Evolutionary conservation across 371 early-diverging fungal species (phyloP), one percentile per base, ranked within the genome.

Genomic region (Lichtheimia ramosa): DNA sequence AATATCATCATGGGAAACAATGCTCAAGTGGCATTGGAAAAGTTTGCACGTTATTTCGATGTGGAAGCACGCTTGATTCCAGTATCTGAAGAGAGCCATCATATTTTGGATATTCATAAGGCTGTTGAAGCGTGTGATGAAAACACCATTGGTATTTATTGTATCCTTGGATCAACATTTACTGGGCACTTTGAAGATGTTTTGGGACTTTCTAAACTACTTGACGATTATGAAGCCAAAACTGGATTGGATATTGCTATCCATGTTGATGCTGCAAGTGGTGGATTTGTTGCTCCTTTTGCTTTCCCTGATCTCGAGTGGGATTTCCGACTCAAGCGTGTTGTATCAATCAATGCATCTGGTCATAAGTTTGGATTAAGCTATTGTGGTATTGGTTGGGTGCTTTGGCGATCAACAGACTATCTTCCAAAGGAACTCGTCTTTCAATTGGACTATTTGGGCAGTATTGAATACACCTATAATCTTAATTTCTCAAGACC

Each of bases 101-200:
- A 74, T 60, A 74, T 74, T 39, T 59, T 85, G 18, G 82, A 84
- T 64, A 59, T 64, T 39, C 40, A 79, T 16, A 74, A 82, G 57
- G 87, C 87, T 23, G 58, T 79, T 12, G 73, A 77, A 27, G 66
- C 79, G 39, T 69, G 81, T 43, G 88, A 90, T 69, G 91, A 88
- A 60, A 90, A 90, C 71, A 90, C 91, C 14, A 86, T 90, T 42
- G 91, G 89, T 50, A 66, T 88, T 49, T 78, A 70, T 63, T 67
- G 80, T 43, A 89, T 82, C 40, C 75, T 91, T 21, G 65, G 91
- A 16, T 83, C 83, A 46, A 89, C 90, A 21, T 91, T 84, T 69
- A 91, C 90, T 5, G 90, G 90, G 42, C 89, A 90, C 58, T 90
- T 81, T 69, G 92, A 91, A 63, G 79, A 85, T 64, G 89, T 86